Evolutionary conservation across 768 basidiomycete species (phyloP).

Genomic region (Pleurotus platypus): DNA sequence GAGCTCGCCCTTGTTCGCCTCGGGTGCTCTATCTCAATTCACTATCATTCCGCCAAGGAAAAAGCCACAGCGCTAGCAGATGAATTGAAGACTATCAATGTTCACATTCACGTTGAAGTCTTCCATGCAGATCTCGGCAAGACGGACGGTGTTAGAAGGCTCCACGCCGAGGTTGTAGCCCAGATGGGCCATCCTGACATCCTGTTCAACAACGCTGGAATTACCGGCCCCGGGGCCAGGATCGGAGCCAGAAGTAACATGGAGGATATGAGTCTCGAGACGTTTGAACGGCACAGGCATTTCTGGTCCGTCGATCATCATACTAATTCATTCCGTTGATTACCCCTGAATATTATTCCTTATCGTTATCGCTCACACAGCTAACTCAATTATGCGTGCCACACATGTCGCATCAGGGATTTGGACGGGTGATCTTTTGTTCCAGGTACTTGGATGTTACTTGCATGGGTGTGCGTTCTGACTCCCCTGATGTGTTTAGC

Average conservation of each 20-base stretch:
- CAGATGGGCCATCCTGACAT: constrained; percentile 46
- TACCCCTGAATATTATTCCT: too few species aligned
- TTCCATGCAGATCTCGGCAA: constrained; percentile 46
- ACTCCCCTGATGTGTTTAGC: constrained; percentile 17
- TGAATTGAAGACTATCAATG: constrained; percentile 25
- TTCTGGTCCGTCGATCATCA: constrained; percentile 30
- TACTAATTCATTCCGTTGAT: too few species aligned
- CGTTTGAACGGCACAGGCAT: constrained; percentile 45
- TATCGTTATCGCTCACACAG: constrained; percentile 20
- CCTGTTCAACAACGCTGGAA: constrained; percentile 49
- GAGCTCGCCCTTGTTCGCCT: constrained; percentile 36
- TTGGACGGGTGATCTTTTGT: constrained; percentile 47
- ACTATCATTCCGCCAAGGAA: constrained; percentile 37
- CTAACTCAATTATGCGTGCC: constrained; percentile 49
- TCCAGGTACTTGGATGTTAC: constrained; percentile 33
- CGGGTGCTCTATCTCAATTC: constrained; percentile 46
- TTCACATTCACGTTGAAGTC: constrained; percentile 29
- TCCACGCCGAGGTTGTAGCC: constrained; percentile 41
- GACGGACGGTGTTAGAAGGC: constrained; percentile 39
- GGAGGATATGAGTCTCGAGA: constrained; percentile 36
- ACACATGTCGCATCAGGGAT: constrained; percentile 45
- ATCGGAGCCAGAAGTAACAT: constrained; percentile 45
- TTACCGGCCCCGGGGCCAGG: constrained; percentile 24
- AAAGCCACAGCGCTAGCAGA: constrained; percentile 36
- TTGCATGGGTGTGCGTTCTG: too few species aligned